Evolutionary conservation across 176 grass and related monocot species (phyloP), one percentile per base, ranked within the genome.

Genomic region (Oryza rufipogon): DNA sequence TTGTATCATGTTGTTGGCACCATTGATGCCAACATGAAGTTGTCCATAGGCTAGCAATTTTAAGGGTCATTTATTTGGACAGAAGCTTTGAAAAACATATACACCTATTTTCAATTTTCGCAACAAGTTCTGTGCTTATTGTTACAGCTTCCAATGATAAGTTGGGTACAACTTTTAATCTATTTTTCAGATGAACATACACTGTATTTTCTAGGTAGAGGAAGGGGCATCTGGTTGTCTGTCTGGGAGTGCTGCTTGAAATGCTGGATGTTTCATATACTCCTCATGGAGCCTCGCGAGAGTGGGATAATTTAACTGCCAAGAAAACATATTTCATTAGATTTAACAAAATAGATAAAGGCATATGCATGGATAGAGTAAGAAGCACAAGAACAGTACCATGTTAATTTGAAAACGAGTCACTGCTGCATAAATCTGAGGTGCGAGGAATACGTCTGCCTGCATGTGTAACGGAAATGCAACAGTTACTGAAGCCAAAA

Each of bases 371-470:
- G 28, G 11, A 11, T 65, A 46, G 16, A 72, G 51, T 36, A 54
- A 38, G 6, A 33, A 5, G 49, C n/a, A 71, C 45, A 76, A 83
- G 38, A 68, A 47, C 44, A 58, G 39, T 87, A 97, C 89, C 78
- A 97, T 90, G 28, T 97, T 86, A n/a, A 92, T 92, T 58, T 92
- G 68, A 66, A 66, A 86, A 48, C 68, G 92, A 30, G 22, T 71
- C 30, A 88, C 15, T 7, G 68, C 94, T 11, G 30, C 41, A 85
- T 77, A 88, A 74, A 87, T 94, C 54, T 97, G 94, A 44, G 94
- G 84, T n/a, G 94, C 94, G 33, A 97, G 88, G 85, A 94, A 97
- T 48, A 88, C 74, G 47, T 97, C 94, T 16, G 92, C 92, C 94
- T 97, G 94, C 77, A 92, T 39, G 75, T 65, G 79, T 65, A 19